Conservation (phyloP, 129 eudicot species). For the Arctium minus region DNA sequence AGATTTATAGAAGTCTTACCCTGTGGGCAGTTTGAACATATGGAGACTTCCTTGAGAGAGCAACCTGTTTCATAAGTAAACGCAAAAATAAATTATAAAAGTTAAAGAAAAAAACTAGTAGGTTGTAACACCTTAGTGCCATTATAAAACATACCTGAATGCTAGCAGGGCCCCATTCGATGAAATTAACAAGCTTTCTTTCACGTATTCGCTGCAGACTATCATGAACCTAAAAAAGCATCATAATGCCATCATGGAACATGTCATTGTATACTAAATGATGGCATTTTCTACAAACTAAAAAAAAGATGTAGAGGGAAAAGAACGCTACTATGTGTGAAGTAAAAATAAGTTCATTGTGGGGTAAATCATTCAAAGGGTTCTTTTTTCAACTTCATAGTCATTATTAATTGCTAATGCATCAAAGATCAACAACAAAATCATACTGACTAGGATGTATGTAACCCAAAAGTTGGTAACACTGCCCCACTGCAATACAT, state of each 20-base stretch:
- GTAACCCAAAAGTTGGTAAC: background rate
- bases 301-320: background rate
- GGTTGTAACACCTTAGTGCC: background rate
- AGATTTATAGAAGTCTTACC: conserved; percentile 34
- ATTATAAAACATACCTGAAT: conserved; percentile 53
- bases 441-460: background rate
- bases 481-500: no score
- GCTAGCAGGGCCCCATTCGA: conserved; percentile 99
- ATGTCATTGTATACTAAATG: background rate
- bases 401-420: background rate
- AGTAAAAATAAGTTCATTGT: background rate
- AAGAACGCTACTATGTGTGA: background rate
- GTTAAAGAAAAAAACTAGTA: background rate
- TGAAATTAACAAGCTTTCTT: conserved; percentile 95
- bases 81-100: background rate
- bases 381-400: background rate
- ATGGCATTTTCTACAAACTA: background rate
- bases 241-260: conserved; percentile 21
- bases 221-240: conserved; percentile 75
- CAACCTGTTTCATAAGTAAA: conserved; percentile 58
- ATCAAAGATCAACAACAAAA: background rate
- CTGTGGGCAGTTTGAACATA: conserved; percentile 97
- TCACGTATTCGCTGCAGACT: conserved; percentile 94
- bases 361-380: background rate
- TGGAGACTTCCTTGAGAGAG: conserved; percentile 97